Evolutionary conservation across 768 basidiomycete genomes (phyloP).

Genomic region (Gloeopeniophorella convolvens): DNA sequence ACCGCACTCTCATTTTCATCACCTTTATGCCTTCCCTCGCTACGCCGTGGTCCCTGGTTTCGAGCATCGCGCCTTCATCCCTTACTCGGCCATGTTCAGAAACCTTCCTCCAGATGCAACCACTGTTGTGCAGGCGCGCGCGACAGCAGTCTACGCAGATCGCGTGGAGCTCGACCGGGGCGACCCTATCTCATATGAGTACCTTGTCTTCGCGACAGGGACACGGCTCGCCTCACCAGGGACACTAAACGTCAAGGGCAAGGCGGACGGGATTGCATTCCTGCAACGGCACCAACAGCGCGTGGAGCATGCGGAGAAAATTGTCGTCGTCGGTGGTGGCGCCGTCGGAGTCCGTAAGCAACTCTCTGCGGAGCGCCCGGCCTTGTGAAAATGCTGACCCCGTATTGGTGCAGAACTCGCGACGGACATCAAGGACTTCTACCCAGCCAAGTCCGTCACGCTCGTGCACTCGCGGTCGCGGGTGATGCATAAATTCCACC

Average conservation of each 20-base stretch:
- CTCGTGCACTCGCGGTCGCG: slow-evolving; percentile 25
- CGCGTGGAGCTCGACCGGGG: slow-evolving; percentile 22
- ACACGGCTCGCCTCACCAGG: slow-evolving; percentile 22
- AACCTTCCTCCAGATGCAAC: slow-evolving; percentile 23
- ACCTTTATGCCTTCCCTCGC: slow-evolving; percentile 33
- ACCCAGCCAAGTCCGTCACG: slow-evolving; percentile 23
- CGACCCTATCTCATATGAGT: slow-evolving; percentile 28
- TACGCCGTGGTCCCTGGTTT: slow-evolving; percentile 24
- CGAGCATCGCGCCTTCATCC: slow-evolving; percentile 30
- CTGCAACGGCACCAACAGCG: slow-evolving; percentile 27
- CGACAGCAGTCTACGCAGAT: slow-evolving; percentile 21
- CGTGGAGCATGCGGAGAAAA: slow-evolving; percentile 26
- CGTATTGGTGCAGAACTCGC: slow-evolving; percentile 22
- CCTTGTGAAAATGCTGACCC: neutral
- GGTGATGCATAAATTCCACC: slow-evolving; percentile 26
- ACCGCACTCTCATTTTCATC: slow-evolving; percentile 31
- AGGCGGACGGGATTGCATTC: slow-evolving; percentile 25
- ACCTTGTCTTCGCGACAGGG: slow-evolving; percentile 33
- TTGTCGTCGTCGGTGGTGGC: slow-evolving; percentile 35
- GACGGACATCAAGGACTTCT: slow-evolving; percentile 24
- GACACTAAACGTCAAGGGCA: slow-evolving; percentile 20
- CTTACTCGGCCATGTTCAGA: slow-evolving; percentile 26
- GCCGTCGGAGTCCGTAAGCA: slow-evolving; percentile 33
- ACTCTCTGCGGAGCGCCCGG: neutral
- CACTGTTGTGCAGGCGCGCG: slow-evolving; percentile 21